phyloP scores from a whole-genome alignment of 345 rosid species.

The Salix purpurea region DNA sequence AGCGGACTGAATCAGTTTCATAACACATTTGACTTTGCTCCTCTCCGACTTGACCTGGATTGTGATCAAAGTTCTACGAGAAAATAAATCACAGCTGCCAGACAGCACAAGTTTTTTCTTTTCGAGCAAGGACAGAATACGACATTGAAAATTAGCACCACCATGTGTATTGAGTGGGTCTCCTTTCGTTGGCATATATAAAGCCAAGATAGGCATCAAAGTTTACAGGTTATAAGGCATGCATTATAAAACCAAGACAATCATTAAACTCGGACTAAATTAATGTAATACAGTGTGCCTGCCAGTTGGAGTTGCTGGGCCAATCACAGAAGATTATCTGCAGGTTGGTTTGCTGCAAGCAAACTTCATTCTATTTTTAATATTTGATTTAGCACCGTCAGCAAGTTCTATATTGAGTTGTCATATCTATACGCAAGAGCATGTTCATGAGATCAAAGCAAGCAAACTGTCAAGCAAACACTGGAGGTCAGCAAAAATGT shows the following conservation, averaged over 20 bases:
- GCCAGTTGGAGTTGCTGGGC: not conserved
- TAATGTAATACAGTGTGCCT: not conserved
- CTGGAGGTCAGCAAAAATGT: not conserved
- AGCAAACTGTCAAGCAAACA: not conserved
- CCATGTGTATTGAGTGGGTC: not conserved
- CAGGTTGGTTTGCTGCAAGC: too few relatives aligned
- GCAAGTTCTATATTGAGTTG: too few relatives aligned
- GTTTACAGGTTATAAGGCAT: not conserved
- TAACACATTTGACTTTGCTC: not conserved
- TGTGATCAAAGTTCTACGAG: not conserved
- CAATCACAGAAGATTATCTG: not conserved
- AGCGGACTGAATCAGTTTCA: not conserved
- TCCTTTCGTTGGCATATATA: not conserved
- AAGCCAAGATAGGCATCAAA: not conserved
- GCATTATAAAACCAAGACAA: constrained; percentile 1
- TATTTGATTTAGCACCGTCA: too few relatives aligned
- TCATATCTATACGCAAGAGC: not conserved
- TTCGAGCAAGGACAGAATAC: not conserved
- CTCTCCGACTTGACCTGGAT: not conserved
- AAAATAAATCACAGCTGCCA: not conserved
- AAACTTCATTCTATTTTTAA: too few relatives aligned
- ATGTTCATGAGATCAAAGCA: not conserved
- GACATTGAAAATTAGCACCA: not conserved
- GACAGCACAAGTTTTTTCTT: not conserved
- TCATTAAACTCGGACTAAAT: constrained; percentile 4